Evolutionary conservation across 192 early-diverging fungal genomes (phyloP).

Genomic region (Rhizoclosmatium sp.): DNA sequence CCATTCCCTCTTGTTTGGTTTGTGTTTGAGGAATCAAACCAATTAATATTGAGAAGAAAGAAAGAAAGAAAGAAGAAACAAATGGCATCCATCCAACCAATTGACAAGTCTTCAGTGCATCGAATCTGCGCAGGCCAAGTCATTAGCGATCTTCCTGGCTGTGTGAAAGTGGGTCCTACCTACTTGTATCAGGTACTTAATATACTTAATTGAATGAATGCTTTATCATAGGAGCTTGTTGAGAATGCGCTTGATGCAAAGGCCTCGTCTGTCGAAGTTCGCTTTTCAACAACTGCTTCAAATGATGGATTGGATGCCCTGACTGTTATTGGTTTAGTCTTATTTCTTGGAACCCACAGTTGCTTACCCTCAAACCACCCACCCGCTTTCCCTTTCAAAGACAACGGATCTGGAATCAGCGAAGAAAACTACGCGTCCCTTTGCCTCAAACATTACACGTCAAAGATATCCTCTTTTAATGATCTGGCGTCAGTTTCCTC

Average conservation of each 20-base stretch:
- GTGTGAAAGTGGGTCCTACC: conserved; percentile 62
- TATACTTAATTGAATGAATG: neutral
- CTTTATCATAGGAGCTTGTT: conserved; percentile 77
- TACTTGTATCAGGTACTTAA: neutral
- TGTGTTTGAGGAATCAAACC: neutral
- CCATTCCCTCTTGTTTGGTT: neutral
- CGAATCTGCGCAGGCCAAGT: conserved; percentile 91
- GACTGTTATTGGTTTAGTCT: too few species aligned
- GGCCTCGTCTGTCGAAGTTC: conserved; percentile 82
- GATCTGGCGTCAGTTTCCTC: conserved; percentile 79
- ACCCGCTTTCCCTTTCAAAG: conserved; percentile 42
- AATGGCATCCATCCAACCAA: conserved; percentile 34
- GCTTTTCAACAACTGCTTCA: conserved; percentile 67
- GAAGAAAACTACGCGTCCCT: conserved; percentile 67
- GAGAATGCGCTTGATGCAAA: conserved; percentile 94
- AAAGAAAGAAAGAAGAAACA: too few species aligned
- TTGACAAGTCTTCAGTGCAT: conserved; percentile 51
- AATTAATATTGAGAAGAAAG: neutral
- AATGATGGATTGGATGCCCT: conserved; percentile 62
- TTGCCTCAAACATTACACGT: conserved; percentile 89
- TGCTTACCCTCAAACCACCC: too few species aligned
- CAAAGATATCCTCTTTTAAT: conserved; percentile 80
- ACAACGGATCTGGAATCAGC: conserved; percentile 89
- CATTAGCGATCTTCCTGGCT: conserved; percentile 80
- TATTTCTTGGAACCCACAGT: too few species aligned